A percentile compares a stretch with the other conserved stretches of the same genome.
Evolutionary conservation across 768 basidiomycete species (phyloP).

Genomic region (Tricholoma saponaceum): DNA sequence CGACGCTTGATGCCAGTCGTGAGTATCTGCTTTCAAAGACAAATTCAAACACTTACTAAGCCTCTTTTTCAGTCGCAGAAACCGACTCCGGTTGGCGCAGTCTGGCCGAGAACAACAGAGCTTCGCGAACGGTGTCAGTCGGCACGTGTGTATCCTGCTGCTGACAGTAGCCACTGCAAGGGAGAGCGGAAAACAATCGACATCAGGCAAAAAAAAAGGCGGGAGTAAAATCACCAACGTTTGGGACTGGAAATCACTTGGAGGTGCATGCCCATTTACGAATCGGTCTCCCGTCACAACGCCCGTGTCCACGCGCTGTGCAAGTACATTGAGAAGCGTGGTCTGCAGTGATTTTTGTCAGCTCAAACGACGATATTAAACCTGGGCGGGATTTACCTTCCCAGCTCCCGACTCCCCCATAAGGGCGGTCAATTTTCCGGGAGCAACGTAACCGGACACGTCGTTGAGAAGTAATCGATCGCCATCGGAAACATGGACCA

Average conservation of each 20-base stretch:
- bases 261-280: conserved; percentile 38
- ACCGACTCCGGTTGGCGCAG: conserved; percentile 71
- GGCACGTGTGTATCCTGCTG: conserved; percentile 81
- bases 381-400: conserved; percentile 8
- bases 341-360: conserved; percentile 18
- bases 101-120: conserved; percentile 73
- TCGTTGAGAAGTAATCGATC: conserved; percentile 56
- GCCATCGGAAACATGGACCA: conserved; percentile 18
- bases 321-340: conserved; percentile 42
- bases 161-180: conserved; percentile 65
- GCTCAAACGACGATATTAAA: neutral
- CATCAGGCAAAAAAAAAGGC: neutral
- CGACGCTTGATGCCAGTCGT: conserved; percentile 6
- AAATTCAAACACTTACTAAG: conserved; percentile 50
- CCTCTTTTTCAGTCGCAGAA: conserved; percentile 66
- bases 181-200: neutral
- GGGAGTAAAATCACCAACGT: conserved; percentile 26
- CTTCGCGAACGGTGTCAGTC: conserved; percentile 75
- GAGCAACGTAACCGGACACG: conserved; percentile 75
- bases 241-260: conserved; percentile 45
- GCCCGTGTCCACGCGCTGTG: conserved; percentile 32
- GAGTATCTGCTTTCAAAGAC: neutral
- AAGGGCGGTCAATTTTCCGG: conserved; percentile 64
- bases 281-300: conserved; percentile 34
- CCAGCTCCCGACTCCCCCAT: conserved; percentile 47